Evolutionary conservation across 306 rosid genomes (phyloP), one percentile per base, ranked within the genome.

Genomic region (Chamaecrista fasciculata): DNA sequence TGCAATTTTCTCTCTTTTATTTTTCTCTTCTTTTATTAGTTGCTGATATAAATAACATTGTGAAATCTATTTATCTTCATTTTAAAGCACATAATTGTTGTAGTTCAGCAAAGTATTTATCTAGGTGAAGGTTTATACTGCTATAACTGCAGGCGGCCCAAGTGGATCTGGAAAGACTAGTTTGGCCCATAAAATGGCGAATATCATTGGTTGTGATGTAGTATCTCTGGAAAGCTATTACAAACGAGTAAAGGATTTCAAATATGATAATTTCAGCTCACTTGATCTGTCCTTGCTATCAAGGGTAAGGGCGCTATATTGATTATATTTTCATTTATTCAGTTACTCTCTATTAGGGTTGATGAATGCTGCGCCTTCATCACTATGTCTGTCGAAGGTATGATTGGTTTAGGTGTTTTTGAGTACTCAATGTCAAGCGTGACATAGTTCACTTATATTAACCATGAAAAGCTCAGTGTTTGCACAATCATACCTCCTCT

Each of bases 141-240:
- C 28, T 33, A 59, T 69, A 68, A 62, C 82, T 83, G 76, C 83
- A 94, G 99, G 99, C 26, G 99, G 99, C 71, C 99, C 99, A 81
- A 94, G 99, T 81, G 99, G 99, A 43, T 94, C 97, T 74, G 99
- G 99, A 75, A 94, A 94, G 92, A 91, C 99, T 82, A 91, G 99
- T 88, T 91, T 94, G 87, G 99, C 99, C 70, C 99, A 87, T 82
- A 94, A 94, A 85, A 87, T 94, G 99, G 99, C 99, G 66, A 94
- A 91, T 73, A 94, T 94, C 61, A 89, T 94, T 76, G 99, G 99
- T 20, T 91, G 99, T 84, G 96, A 91, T 83, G 96, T 94, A 64
- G 78, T 94, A 81, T 91, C 97, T 42, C 88, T 94, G 64, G 99
- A 94, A 83, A 94, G 91, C 83, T 94, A 94, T 79, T 88, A 91